phyloP scores from a whole-genome alignment of 192 early-diverging fungal species.

The Coemansia brasiliensis region DNA sequence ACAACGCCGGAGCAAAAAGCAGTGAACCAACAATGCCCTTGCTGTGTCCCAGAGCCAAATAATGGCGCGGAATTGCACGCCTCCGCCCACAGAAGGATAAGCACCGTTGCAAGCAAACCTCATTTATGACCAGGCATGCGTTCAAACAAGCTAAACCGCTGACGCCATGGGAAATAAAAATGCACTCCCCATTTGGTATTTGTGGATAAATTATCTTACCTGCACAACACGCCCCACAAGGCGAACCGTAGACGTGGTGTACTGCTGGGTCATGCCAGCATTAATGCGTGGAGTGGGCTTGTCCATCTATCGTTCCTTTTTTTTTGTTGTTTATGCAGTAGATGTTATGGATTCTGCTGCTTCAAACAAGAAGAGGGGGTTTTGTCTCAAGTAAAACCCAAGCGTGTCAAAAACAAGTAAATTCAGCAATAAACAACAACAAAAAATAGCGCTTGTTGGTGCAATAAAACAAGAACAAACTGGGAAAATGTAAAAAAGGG shows the following conservation, averaged over 20 bases:
- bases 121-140: too few species aligned
- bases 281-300: conserved; percentile 61
- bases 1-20: too few species aligned
- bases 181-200: conserved; percentile 1
- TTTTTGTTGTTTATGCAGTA: conserved; percentile 15
- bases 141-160: too few species aligned
- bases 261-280: conserved; percentile 57
- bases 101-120: too few species aligned
- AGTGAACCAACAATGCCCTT: too few species aligned
- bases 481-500: not conserved
- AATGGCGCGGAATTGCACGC: too few species aligned
- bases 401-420: conserved; percentile 6
- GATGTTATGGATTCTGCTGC: not conserved
- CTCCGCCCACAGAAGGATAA: too few species aligned
- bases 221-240: conserved; percentile 57
- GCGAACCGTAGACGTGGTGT: conserved; percentile 55
- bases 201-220: conserved; percentile 42
- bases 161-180: not conserved
- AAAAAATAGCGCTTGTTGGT: not conserved
- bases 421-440: conserved; percentile 5
- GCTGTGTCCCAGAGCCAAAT: too few species aligned
- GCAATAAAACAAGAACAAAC: conserved; percentile 2
- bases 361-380: not conserved
- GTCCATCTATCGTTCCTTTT: conserved; percentile 31
- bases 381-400: not conserved